Percentiles rank a stretch among this genome's conserved stretches.
These are phyloP conservation scores for Podosphaera leucotricha DNA, from an alignment of 2,329 filamentous ascomycete species.

Conservation along the genomic window DNA sequence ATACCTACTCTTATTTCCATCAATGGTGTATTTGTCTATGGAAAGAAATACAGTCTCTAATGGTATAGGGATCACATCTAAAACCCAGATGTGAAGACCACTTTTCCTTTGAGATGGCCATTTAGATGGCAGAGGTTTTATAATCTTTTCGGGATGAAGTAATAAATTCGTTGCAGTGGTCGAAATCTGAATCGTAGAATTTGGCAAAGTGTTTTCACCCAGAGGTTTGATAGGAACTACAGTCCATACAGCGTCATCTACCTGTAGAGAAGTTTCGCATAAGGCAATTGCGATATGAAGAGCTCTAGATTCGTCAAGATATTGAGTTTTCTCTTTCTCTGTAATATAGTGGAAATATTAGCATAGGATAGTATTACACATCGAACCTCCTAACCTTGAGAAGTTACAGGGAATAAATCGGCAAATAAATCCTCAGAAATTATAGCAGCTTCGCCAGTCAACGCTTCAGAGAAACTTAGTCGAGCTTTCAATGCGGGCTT, in stretches of 20 bases:
- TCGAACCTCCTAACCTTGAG: conserved; percentile 19
- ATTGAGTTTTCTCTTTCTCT: conserved; percentile 9
- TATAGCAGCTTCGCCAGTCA: conserved; percentile 66
- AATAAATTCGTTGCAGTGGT: conserved; percentile 51
- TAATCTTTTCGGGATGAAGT: conserved; percentile 50
- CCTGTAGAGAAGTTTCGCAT: conserved; percentile 35
- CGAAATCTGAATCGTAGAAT: conserved; percentile 61
- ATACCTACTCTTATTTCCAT: conserved; percentile 61
- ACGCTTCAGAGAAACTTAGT: conserved; percentile 61
- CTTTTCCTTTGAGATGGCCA: conserved; percentile 47
- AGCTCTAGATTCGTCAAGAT: conserved; percentile 18
- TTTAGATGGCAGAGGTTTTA: conserved; percentile 52
- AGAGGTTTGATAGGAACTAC: conserved; percentile 51
- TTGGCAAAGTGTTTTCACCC: conserved; percentile 31
- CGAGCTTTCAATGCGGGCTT: conserved; percentile 58
- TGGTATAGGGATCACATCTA: conserved; percentile 57
- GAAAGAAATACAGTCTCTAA: conserved; percentile 74
- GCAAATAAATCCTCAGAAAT: conserved; percentile 68
- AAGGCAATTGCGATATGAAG: conserved; percentile 51
- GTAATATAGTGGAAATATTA: conserved; percentile 1
- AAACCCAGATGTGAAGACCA: conserved; percentile 60
- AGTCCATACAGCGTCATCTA: conserved; percentile 52
- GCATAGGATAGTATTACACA: not conserved
- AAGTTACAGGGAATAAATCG: conserved; percentile 49
- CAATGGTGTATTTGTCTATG: conserved; percentile 58